Conservation (phyloP, 352 stramenopile genomes). For the Phytophthora sp. region DNA sequence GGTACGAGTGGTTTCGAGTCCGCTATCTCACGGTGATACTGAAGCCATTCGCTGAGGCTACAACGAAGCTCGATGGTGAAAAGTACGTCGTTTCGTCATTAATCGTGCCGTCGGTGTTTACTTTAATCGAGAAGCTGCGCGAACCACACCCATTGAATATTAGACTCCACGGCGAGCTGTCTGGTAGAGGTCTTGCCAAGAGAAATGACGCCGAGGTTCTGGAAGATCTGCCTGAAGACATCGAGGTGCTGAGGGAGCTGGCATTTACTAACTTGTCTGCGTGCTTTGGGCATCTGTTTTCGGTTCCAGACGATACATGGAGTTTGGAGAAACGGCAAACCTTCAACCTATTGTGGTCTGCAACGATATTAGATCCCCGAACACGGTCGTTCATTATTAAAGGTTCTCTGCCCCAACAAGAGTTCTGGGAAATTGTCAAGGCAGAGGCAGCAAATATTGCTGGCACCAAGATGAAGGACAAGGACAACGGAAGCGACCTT, state of each 20-base stretch:
- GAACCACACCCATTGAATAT: slow-evolving; percentile 21
- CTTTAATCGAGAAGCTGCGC: slow-evolving; percentile 69
- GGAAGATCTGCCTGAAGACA: slow-evolving; percentile 63
- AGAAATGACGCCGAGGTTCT: slow-evolving; percentile 17
- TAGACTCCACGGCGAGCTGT: neutral
- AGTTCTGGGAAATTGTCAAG: slow-evolving; percentile 82
- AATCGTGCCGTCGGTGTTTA: slow-evolving; percentile 74
- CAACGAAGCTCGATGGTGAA: slow-evolving; percentile 62
- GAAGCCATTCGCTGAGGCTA: slow-evolving; percentile 72
- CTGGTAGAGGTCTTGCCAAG: slow-evolving; percentile 18
- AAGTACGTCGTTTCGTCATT: slow-evolving; percentile 68
- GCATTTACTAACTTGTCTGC: slow-evolving; percentile 57
- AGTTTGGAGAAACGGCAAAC: slow-evolving; percentile 47
- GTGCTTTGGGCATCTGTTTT: slow-evolving; percentile 70
- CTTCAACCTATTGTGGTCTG: slow-evolving; percentile 73
- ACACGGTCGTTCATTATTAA: slow-evolving; percentile 84
- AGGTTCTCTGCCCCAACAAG: slow-evolving; percentile 52
- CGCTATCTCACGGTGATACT: slow-evolving; percentile 64
- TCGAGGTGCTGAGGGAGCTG: slow-evolving; percentile 62
- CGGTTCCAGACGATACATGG: slow-evolving; percentile 50
- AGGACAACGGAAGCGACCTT: slow-evolving; percentile 52
- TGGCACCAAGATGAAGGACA: slow-evolving; percentile 58
- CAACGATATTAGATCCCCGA: slow-evolving; percentile 73
- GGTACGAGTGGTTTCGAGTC: slow-evolving; percentile 74
- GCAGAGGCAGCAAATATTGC: slow-evolving; percentile 56